Conservation (phyloP, 768 basidiomycete species). For the Goffeauzyma gilvescens region DNA sequence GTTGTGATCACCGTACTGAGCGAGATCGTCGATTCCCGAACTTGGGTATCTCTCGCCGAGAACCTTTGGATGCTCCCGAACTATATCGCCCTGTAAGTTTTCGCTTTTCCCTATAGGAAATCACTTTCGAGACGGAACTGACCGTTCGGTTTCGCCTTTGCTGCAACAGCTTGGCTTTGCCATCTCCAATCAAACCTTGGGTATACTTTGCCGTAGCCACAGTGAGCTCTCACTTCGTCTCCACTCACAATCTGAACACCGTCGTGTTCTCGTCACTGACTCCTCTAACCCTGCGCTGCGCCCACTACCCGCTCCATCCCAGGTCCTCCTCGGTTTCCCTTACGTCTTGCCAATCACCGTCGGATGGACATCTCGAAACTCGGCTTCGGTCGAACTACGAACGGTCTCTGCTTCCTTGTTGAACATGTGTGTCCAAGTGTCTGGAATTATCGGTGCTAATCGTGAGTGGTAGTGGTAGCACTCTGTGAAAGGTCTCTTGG, state of each 20-base stretch:
- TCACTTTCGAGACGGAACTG: too few relatives aligned
- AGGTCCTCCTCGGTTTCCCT: slow-evolving; percentile 25
- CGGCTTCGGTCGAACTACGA: slow-evolving; percentile 26
- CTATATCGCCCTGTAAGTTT: slow-evolving; percentile 27
- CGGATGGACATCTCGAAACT: slow-evolving; percentile 26
- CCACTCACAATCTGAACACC: too few relatives aligned
- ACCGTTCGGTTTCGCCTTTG: too few relatives aligned
- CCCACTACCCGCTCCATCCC: too few relatives aligned
- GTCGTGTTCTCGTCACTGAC: too few relatives aligned
- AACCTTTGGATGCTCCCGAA: slow-evolving; percentile 29
- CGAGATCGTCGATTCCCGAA: slow-evolving; percentile 13
- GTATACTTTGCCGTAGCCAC: slow-evolving; percentile 27
- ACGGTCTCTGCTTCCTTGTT: slow-evolving; percentile 29
- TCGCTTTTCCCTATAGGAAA: too few relatives aligned
- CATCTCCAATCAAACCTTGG: slow-evolving; percentile 12
- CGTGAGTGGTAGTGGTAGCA: slow-evolving; percentile 1
- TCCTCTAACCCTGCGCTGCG: too few relatives aligned
- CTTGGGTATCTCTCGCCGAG: slow-evolving; percentile 13
- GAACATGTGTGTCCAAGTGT: slow-evolving; percentile 30
- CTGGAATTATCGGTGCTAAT: slow-evolving; percentile 26
- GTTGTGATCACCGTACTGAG: slow-evolving; percentile 14
- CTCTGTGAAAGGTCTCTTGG: not conserved
- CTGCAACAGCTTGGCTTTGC: slow-evolving; percentile 8
- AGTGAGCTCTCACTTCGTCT: too few relatives aligned
- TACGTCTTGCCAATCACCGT: slow-evolving; percentile 16